phyloP scores from a whole-genome alignment of 176 grass and related monocot species.

The Typha latifolia region DNA sequence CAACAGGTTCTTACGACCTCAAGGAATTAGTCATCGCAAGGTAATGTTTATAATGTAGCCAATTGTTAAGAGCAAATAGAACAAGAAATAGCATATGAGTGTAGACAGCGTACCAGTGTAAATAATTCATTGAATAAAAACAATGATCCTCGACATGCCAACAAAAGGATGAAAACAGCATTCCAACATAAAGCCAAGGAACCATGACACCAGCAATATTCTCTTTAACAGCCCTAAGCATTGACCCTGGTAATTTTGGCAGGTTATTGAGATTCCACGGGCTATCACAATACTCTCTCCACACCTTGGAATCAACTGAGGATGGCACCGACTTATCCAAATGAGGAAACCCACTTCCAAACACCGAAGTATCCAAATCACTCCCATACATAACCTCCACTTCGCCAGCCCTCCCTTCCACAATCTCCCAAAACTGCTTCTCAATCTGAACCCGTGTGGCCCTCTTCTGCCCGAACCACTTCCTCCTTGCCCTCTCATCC shows the following conservation, averaged over 20 bases:
- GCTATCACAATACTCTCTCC: conserved; percentile 52
- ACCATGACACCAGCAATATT: conserved; percentile 94
- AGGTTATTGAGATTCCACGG: conserved; percentile 97
- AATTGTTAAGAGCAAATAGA: neutral
- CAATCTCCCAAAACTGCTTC: conserved; percentile 93
- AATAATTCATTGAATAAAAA: conserved; percentile 99
- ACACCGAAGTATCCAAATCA: conserved; percentile 87
- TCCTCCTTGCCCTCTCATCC: conserved; percentile 63
- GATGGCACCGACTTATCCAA: conserved; percentile 35
- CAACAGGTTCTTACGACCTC: too few species aligned
- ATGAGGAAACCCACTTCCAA: conserved; percentile 86
- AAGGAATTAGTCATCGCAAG: too few species aligned
- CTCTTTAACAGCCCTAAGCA: conserved; percentile 72
- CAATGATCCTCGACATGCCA: conserved; percentile 95
- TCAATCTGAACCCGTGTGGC: conserved; percentile 57
- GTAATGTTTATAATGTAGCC: too few species aligned
- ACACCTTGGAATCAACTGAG: conserved; percentile 32
- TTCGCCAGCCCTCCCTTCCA: conserved; percentile 74
- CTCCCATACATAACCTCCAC: conserved; percentile 92
- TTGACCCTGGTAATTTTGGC: conserved; percentile 73
- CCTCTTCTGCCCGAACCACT: conserved; percentile 67
- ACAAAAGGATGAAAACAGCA: conserved; percentile 96
- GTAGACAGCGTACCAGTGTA: conserved; percentile 55
- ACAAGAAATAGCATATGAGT: neutral
- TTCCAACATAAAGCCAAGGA: conserved; percentile 93